These are phyloP conservation scores for Cystobasidium pallidum DNA, from an alignment of 1,284 basidiomycete species.

Conservation along the genomic window DNA sequence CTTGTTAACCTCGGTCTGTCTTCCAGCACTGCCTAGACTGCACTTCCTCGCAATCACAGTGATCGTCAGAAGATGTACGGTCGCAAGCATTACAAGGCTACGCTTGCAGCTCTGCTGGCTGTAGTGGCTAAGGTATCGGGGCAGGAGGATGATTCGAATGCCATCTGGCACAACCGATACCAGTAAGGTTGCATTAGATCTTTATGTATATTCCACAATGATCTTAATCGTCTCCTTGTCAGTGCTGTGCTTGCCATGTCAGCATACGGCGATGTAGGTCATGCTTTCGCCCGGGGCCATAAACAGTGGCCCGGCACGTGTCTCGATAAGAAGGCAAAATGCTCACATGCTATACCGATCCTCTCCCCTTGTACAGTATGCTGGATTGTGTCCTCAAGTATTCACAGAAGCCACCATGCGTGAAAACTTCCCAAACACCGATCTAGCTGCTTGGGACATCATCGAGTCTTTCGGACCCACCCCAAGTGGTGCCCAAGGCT, in stretches of 20 bases:
- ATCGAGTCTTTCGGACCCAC: constrained; percentile 29
- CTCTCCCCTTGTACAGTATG: constrained; percentile 26
- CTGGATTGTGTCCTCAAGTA: constrained; percentile 20
- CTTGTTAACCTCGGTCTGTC: too few relatives aligned
- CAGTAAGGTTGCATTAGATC: constrained; percentile 12
- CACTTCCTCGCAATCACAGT: too few relatives aligned
- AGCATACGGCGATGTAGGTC: constrained; percentile 41
- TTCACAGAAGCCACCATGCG: constrained; percentile 24
- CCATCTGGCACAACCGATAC: constrained; percentile 37
- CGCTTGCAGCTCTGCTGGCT: constrained; percentile 1
- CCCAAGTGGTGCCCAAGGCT: constrained; percentile 34
- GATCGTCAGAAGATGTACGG: constrained; percentile 2
- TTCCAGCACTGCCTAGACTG: too few relatives aligned
- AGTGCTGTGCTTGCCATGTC: constrained; percentile 39
- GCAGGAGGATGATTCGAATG: constrained; percentile 32
- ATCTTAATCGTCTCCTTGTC: neutral
- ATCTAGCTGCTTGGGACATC: constrained; percentile 28
- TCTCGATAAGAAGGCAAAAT: neutral
- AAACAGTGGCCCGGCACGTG: too few relatives aligned
- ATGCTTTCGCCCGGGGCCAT: too few relatives aligned
- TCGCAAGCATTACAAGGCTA: constrained; percentile 2
- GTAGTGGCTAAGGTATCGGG: neutral
- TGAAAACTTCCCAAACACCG: constrained; percentile 40
- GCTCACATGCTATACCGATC: neutral
- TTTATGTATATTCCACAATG: neutral